These are phyloP conservation scores for Rubroboletus satanas DNA, from an alignment of 768 basidiomycete species.

Conservation along the genomic window DNA sequence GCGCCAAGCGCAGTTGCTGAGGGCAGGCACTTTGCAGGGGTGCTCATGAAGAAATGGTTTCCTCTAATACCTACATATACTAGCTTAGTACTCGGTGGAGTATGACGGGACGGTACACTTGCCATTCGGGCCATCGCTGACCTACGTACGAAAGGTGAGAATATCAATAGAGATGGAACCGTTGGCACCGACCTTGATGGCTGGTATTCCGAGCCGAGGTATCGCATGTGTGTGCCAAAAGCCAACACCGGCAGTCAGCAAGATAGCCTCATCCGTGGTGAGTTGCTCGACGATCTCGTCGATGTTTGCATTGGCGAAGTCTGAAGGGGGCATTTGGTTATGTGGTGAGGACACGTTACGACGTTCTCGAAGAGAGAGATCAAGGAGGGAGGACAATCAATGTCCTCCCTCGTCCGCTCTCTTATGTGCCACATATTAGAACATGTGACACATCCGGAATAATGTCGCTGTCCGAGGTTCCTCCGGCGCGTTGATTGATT, in stretches of 20 bases:
- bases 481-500: slow-evolving; percentile 2
- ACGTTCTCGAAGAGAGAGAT: slow-evolving; percentile 6
- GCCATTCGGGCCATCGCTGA: slow-evolving; percentile 81
- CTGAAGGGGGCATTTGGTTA: slow-evolving; percentile 56
- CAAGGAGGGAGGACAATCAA: background rate
- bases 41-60: slow-evolving; percentile 76
- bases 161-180: slow-evolving; percentile 1
- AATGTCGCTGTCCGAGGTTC: slow-evolving; percentile 9
- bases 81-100: background rate
- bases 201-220: slow-evolving; percentile 64
- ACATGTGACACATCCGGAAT: slow-evolving; percentile 19
- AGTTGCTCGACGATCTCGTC: slow-evolving; percentile 59
- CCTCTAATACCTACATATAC: slow-evolving; percentile 48
- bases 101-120: slow-evolving; percentile 14
- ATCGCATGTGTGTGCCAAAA: slow-evolving; percentile 73
- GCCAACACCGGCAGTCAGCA: slow-evolving; percentile 67
- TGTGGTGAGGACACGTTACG: background rate
- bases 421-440: slow-evolving; percentile 1
- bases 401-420: background rate
- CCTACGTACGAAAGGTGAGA: slow-evolving; percentile 34
- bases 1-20: slow-evolving; percentile 72
- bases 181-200: slow-evolving; percentile 48
- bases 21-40: slow-evolving; percentile 76
- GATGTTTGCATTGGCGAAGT: slow-evolving; percentile 63
- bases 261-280: slow-evolving; percentile 71